Base-by-base conservation (phyloP, 2,329 filamentous ascomycete species). In the Epichloe hybrida region DNA sequence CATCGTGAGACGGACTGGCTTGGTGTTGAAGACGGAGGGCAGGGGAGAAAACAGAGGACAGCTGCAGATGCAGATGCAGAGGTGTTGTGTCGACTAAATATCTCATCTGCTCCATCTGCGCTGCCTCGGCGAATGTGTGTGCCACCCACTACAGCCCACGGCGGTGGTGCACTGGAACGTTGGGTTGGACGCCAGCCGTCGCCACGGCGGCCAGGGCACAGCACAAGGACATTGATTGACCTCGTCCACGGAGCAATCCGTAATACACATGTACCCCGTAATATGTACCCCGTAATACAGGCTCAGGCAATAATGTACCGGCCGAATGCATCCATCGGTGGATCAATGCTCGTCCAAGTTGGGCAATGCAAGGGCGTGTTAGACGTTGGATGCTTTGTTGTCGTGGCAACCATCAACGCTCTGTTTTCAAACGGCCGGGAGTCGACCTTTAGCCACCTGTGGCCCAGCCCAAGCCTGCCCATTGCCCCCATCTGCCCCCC, bases 1-100 rank as follows among this genome's bases (percentile, higher is more conserved):
- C 56, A 61, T 61, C 58, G 55, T 57, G 58, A 58, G 46, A 47
- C 39, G 44, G 6, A 27, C 50, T 38, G 39, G 44, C 12, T 46
- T 53, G 51, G 55, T 55, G 55, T 57, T 53, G 54, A 53, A 41
- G 44, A 51, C 27, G 43, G 9, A 35, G 45, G 43, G 43, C 12
- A 38, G 3, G 27, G 27, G 27, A 11, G 21, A 48, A 20, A 46
- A 36, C n/a, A 36, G 43, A 47, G 39, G 44, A 17, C 13, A 34
- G 37, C 35, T 8, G 35, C 20, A 45, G 21, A 15, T 20, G 27
- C 20, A 27, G 21, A 34, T 11, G 21, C 9, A 31, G 45, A 43
- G 45, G 48, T 20, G 49, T 17, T 39, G 31, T 38, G 41, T 38
- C 21, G 40, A 43, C 41, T 48, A 48, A 27, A 34, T 52, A 46